Evolutionary conservation across 2,329 filamentous ascomycete genomes (phyloP).

Genomic region (Byssothecium circinans): DNA sequence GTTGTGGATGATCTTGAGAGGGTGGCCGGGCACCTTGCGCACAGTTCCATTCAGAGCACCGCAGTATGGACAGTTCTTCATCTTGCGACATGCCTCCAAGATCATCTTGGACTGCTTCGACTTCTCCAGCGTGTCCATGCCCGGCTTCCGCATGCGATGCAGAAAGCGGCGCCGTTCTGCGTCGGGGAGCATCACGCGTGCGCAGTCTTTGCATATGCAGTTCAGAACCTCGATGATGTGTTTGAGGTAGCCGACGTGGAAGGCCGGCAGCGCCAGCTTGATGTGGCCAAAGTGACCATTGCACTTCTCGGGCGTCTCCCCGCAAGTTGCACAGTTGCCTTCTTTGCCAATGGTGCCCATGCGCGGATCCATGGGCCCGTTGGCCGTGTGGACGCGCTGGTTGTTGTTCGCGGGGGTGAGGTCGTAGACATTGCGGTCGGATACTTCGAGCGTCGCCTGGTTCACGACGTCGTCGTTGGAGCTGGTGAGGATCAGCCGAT

Average conservation of each 20-base stretch:
- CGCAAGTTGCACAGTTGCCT: constrained; percentile 79
- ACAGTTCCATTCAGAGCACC: constrained; percentile 84
- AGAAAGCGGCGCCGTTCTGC: constrained; percentile 74
- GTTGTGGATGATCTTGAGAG: constrained; percentile 93
- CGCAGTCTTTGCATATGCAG: constrained; percentile 93
- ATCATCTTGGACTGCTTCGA: constrained; percentile 85
- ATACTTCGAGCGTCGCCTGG: constrained; percentile 91
- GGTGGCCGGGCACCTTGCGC: constrained; percentile 76
- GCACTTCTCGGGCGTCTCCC: constrained; percentile 77
- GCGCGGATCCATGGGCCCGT: constrained; percentile 86
- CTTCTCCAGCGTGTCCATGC: constrained; percentile 83
- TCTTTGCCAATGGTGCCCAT: constrained; percentile 88
- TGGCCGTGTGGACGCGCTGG: constrained; percentile 67
- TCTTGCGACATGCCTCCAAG: constrained; percentile 86
- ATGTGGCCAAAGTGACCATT: constrained; percentile 96
- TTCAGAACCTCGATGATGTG: constrained; percentile 91
- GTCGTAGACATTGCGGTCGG: constrained; percentile 92
- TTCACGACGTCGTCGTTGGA: constrained; percentile 94
- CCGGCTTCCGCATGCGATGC: constrained; percentile 76
- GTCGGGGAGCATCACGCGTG: constrained; percentile 79
- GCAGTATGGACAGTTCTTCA: constrained; percentile 79
- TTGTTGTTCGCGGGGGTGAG: constrained; percentile 65
- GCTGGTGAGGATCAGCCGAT: constrained; percentile 48
- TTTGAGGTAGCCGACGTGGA: constrained; percentile 94
- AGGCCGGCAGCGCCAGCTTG: constrained; percentile 84